Evolutionary conservation across 805 yeast species (phyloP).

Genomic region (Zygotorulaspora danielsina): DNA sequence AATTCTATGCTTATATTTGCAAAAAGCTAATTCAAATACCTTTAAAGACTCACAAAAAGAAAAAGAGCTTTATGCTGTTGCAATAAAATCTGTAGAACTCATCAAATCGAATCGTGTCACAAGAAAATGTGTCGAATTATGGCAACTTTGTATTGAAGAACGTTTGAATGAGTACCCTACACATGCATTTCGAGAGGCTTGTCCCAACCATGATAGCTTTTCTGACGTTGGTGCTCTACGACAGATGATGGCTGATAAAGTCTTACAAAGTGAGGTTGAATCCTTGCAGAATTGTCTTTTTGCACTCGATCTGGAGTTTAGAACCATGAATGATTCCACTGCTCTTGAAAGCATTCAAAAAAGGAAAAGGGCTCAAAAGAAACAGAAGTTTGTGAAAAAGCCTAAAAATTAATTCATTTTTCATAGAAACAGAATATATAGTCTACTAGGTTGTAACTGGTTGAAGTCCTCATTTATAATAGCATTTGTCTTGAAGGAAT

Average conservation of each 20-base stretch:
- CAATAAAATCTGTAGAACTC: constrained; percentile 58
- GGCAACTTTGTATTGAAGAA: constrained; percentile 27
- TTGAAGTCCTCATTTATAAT: constrained; percentile 18
- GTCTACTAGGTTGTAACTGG: constrained; percentile 24
- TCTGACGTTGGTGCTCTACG: constrained; percentile 29
- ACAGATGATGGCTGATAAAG: constrained; percentile 49
- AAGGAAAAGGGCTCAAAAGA: constrained; percentile 38
- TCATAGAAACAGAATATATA: constrained; percentile 20
- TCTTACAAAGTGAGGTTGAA: constrained; percentile 51
- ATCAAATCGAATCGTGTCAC: constrained; percentile 52
- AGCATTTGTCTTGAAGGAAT: constrained; percentile 41
- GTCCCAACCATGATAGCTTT: constrained; percentile 13
- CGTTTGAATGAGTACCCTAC: constrained; percentile 48
- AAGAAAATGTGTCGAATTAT: constrained; percentile 25
- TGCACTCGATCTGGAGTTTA: constrained; percentile 32
- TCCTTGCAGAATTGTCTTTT: constrained; percentile 43
- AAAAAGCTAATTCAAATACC: constrained; percentile 24
- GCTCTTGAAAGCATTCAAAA: constrained; percentile 56
- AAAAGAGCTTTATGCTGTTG: constrained; percentile 44
- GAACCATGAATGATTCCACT: constrained; percentile 54
- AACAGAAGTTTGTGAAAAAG: constrained; percentile 8
- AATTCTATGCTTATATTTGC: constrained; percentile 39
- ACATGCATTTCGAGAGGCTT: constrained; percentile 28
- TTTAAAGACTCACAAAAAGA: constrained; percentile 23
- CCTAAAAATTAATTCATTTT: constrained; percentile 5